Base-by-base conservation (phyloP, 352 stramenopile species). In the Phytophthora hybrid region DNA sequence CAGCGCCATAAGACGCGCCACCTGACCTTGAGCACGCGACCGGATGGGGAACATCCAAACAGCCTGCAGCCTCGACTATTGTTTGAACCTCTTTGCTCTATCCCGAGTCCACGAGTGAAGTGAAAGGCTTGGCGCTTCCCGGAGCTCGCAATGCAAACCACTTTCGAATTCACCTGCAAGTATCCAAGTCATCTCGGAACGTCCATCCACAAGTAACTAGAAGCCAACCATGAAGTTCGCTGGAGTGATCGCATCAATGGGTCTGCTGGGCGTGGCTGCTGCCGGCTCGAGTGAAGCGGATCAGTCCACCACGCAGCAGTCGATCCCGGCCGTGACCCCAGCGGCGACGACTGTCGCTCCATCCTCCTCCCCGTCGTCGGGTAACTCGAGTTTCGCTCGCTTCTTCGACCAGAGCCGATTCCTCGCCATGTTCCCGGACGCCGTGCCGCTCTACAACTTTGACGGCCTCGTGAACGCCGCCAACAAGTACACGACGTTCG, bases 401-500 rank as follows among this genome's bases (percentile, higher is more conserved):
- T 83, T 83, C 63, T 81, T 87, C 51, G 69, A 83, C 68, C 71
- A 85, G 54, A 39, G 70, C 5, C 60, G 63, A 10, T 89, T 85
- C 63, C 21, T 67, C 4, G 23, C 63, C 26, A 66, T 78, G 11
- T 89, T 87, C 68, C 81, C 81, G 11, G 56, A 77, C n/a, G 74
- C 79, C 8, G 32, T 81, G 14, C 29, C 72, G 19, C 69, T 87
- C 23, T 89, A 87, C 75, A 79, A 68, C 21, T 87, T 85, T 53
- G 41, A 83, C 51, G 77, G 74, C 4, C 58, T 87, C 1, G 76
- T 87, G 10, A 74, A 77, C 49, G 79, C 81, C 37, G 59, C 65
- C 23, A 73, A 53, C 19, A 78, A 82, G 68, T 89, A 85, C 79
- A 74, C 73, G 13, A 29, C 18, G 55, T 89, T 89, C 49, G 80